Evolutionary conservation across 2,329 filamentous ascomycete species (phyloP).

Genomic region (Penicillium vulpinum): DNA sequence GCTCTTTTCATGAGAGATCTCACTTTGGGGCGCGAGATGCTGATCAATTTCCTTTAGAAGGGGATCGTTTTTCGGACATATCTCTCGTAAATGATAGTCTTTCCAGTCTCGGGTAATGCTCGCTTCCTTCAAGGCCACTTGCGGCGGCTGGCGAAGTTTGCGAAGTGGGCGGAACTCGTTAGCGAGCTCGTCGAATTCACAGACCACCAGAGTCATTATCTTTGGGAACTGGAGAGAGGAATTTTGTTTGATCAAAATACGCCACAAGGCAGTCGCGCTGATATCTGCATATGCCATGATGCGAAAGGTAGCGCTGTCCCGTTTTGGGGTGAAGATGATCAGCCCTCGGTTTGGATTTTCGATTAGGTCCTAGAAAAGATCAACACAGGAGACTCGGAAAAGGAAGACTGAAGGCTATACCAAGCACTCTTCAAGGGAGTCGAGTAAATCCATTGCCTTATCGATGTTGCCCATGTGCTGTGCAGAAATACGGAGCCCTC

Average conservation of each 20-base stretch:
- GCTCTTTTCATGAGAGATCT: background rate
- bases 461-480: background rate
- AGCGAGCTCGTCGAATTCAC: background rate
- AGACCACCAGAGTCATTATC: background rate
- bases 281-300: background rate
- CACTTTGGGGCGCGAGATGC: background rate
- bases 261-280: background rate
- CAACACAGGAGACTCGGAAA: background rate
- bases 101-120: background rate
- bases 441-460: background rate
- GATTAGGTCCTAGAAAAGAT: conserved; percentile 1
- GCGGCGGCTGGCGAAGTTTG: conserved; percentile 1
- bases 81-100: background rate
- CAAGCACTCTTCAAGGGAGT: conserved; percentile 1
- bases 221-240: background rate
- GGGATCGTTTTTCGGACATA: background rate
- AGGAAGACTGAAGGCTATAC: background rate
- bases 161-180: background rate
- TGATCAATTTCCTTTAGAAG: background rate
- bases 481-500: conserved; percentile 1
- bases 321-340: background rate
- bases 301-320: background rate
- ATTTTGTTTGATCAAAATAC: background rate
- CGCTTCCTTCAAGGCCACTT: background rate
- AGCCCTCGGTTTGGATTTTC: background rate